Evolutionary conservation across 306 rosid genomes (phyloP).

Genomic region (Hippophae gyantsensis): DNA sequence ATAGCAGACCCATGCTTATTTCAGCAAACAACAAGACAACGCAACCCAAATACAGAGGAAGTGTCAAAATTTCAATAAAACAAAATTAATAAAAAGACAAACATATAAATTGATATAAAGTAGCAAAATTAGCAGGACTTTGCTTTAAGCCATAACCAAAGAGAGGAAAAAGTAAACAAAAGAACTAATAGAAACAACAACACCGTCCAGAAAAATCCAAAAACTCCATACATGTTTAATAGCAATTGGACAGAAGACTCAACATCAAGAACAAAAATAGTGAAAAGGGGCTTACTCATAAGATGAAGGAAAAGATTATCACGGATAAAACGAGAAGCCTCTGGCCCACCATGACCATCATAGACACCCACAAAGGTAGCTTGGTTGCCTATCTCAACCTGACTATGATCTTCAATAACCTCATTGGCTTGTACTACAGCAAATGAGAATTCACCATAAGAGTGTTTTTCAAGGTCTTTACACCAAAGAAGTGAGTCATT

Average conservation of each 20-base stretch:
- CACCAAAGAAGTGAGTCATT: conserved; percentile 62
- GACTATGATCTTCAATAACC: conserved; percentile 68
- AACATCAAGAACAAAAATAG: neutral
- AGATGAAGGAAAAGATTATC: conserved; percentile 54
- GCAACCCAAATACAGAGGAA: neutral
- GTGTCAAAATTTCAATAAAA: neutral
- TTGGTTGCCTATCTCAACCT: conserved; percentile 62
- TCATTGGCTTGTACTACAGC: conserved; percentile 84
- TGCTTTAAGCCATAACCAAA: neutral
- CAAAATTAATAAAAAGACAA: neutral
- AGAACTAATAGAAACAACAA: conserved; percentile 9
- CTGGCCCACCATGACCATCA: conserved; percentile 87
- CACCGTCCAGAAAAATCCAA: neutral
- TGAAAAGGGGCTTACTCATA: conserved; percentile 38
- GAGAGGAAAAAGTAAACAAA: neutral
- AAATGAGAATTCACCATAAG: conserved; percentile 62
- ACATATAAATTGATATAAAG: neutral
- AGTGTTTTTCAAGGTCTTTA: conserved; percentile 57
- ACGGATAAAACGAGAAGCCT: conserved; percentile 50
- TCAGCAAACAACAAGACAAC: conserved; percentile 10
- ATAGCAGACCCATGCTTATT: neutral
- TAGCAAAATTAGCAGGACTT: conserved; percentile 1
- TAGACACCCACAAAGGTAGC: conserved; percentile 76
- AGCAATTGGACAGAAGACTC: neutral
- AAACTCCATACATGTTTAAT: neutral